Evolutionary conservation across 1,284 basidiomycete genomes (phyloP), one percentile per base, ranked within the genome.

Genomic region (Hemileia vastatrix): DNA sequence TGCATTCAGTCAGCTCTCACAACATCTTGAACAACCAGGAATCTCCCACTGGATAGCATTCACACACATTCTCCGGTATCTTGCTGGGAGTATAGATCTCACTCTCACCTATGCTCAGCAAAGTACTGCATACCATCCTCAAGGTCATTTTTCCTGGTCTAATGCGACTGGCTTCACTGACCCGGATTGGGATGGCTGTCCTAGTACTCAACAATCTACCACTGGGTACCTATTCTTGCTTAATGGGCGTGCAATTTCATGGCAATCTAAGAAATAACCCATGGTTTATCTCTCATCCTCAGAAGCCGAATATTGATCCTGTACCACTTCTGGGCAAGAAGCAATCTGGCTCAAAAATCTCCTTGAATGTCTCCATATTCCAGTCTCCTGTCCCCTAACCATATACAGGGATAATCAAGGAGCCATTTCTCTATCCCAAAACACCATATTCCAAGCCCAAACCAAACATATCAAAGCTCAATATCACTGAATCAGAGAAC

Each of bases 321-420:
- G 73, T 27, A 64, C 70, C 80, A 84, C 83, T 77, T 81, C 76
- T 0, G 72, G 69, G 4, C 69, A 70, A 31, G 78, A 81, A 62
- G 66, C 73, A 2, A 33, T 77, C 0, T 81, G 77, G 78, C 67
- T 80, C 3, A 52, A 65, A 1, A 21, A 57, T 0, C 55, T 78
- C 2, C 65, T 76, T 2, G 8, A 6, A 1, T 70, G 72, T 21
- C 55, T 79, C 1, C 54, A 65, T 6, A 56, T 55, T 11, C 64
- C 62, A 0, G 54, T 65, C 13, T 19, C 60, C 1, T 64, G 50
- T 0, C 67, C 73, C 0, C 57, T 61, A 0, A 48, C 59, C 1
- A 23, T 77, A 18, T 32, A 53, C 3, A 66, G 65, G 53, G 69
- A 77, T 57, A 77, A 76, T 64, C 66, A 70, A 15, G 59, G 66